Base-by-base conservation (phyloP, 129 eudicot species). In the Chrysanthemum seticuspe region DNA sequence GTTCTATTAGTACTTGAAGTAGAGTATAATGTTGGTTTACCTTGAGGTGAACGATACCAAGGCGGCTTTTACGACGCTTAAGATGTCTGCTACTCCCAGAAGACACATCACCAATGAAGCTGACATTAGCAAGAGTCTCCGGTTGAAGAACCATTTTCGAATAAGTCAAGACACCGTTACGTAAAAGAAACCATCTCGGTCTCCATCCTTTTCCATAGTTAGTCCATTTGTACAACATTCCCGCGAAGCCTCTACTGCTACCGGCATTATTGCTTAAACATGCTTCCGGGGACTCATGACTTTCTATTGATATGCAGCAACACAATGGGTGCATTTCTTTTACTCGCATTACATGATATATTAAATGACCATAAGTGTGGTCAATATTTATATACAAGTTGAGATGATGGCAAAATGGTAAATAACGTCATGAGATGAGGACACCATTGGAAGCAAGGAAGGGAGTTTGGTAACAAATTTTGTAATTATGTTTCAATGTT, bases 191-290 rank as follows among this genome's bases (percentile, higher is more conserved):
- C 92, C 97, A 88, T 65, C 96, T 70, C 51, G 90, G 83, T 86
- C 92, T 87, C 97, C 97, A 91, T 5, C 97, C 96, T 49, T 91
- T 88, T 10, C 90, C 88, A 82, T 86, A 91, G 74, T 91, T 91
- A 1, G 97, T 91, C 97, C 97, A 91, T 70, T 88, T 91, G 79
- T 88, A 82, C 0, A 91, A 61, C 0, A 83, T 70, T 52, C 97
- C 97, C 7, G 96, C 92, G 47, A 88, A 85, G 66, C 88, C 74
- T 27, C 73, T 21, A 72, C 55, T 54, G 48, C 78, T 13, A 50
- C 3, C 55, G 5, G 3, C 12, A 49, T 89, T 23, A 29, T 29
- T 29, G 31, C 31, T 29, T 29, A 1, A 29, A 29, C 31, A 29
- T 29, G 31, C 31, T 29, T 29, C 31, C 76, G 95, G 87, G 27